Conservation (phyloP, 495 filamentous ascomycete species). For the Trichodelitschia bisporula region DNA sequence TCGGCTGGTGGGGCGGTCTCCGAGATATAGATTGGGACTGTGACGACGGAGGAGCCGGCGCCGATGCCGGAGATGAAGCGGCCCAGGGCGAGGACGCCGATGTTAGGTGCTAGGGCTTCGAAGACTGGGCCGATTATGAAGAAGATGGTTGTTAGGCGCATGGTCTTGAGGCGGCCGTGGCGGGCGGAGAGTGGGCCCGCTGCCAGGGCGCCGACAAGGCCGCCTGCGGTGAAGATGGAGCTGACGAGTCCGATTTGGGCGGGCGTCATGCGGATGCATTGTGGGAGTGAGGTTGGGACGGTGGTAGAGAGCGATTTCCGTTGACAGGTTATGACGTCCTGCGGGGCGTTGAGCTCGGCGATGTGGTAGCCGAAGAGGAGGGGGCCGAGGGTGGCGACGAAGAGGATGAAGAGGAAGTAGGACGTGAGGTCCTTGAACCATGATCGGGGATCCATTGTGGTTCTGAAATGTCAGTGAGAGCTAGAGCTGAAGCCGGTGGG, state of each 20-base stretch:
- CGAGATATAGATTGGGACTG: conserved; percentile 89
- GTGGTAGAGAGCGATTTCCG: conserved; percentile 25
- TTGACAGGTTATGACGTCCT: conserved; percentile 67
- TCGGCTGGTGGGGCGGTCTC: conserved; percentile 61
- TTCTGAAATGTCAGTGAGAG: too few relatives aligned
- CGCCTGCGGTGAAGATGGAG: conserved; percentile 80
- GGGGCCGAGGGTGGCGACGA: conserved; percentile 33
- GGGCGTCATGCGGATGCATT: conserved; percentile 64
- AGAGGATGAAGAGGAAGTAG: conserved; percentile 16
- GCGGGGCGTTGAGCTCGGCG: conserved; percentile 84
- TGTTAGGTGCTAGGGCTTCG: conserved; percentile 43
- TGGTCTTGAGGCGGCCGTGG: conserved; percentile 45
- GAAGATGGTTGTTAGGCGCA: conserved; percentile 48
- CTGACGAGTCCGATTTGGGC: conserved; percentile 58
- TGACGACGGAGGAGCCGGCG: conserved; percentile 66
- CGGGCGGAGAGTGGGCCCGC: conserved; percentile 48
- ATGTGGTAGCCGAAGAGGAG: conserved; percentile 89
- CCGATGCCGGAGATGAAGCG: conserved; percentile 61
- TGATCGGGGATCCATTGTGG: conserved; percentile 12
- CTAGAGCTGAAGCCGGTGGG: too few relatives aligned
- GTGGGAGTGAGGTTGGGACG: conserved; percentile 21
- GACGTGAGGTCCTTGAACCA: conserved; percentile 15
- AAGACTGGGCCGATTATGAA: conserved; percentile 52
- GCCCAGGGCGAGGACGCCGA: conserved; percentile 41
- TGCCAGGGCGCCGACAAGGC: conserved; percentile 55